These are phyloP conservation scores for Thalassiosira sp. DNA, from an alignment of 352 stramenopile species.

Conservation along the genomic window DNA sequence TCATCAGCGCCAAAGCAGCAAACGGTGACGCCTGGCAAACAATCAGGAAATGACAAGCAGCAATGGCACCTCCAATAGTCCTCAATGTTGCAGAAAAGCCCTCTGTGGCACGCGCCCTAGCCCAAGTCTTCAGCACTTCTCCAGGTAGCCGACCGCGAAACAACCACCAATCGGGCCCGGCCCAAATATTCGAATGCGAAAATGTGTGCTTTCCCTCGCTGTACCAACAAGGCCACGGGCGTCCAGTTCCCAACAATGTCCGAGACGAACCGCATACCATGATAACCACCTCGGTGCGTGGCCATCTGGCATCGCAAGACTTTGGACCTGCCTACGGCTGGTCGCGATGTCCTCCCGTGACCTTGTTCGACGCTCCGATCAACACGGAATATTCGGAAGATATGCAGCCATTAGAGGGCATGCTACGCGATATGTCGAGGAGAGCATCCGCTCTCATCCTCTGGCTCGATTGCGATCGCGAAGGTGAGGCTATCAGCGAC, in stretches of 20 bases:
- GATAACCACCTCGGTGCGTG: constrained; percentile 93
- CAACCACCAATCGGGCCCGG: constrained; percentile 15
- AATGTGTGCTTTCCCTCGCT: constrained; percentile 72
- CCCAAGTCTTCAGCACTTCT: constrained; percentile 89
- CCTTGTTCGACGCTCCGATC: constrained; percentile 90
- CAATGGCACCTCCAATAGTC: constrained; percentile 47
- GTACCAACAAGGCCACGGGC: constrained; percentile 56
- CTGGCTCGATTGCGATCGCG: constrained; percentile 99
- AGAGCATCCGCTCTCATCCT: constrained; percentile 75
- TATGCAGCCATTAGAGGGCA: constrained; percentile 72
- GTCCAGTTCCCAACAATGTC: constrained; percentile 18
- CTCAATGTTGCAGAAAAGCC: constrained; percentile 99
- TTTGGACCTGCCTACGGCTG: constrained; percentile 94
- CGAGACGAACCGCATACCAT: constrained; percentile 67
- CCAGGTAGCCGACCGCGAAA: constrained; percentile 48
- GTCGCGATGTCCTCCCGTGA: constrained; percentile 90
- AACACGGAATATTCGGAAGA: constrained; percentile 70
- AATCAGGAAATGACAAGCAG: not conserved
- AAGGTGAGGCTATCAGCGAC: constrained; percentile 99
- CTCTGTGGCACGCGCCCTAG: constrained; percentile 96
- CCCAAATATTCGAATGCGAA: constrained; percentile 73
- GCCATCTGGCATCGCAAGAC: constrained; percentile 97
- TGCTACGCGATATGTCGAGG: constrained; percentile 60
- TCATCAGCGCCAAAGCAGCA: too few relatives aligned
- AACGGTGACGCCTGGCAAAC: too few relatives aligned